Evolutionary conservation across 163 green algal species (phyloP), one percentile per base, ranked within the genome.

Genomic region (Coccomyxa subellipsoidea): DNA sequence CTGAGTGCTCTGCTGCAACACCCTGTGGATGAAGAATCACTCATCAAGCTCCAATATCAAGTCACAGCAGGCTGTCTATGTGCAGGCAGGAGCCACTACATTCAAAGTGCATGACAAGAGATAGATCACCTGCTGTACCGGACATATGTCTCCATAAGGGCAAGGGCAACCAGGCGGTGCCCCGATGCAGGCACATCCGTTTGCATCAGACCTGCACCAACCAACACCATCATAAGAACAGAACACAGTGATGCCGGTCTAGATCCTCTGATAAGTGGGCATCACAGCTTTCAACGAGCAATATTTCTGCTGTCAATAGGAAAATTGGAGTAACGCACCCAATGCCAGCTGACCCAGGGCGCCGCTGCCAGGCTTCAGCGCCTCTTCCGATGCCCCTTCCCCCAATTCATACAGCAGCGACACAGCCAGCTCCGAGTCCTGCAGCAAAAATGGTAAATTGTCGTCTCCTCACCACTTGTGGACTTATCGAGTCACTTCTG

Each of bases 371-470:
- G 89, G 70, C 54, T 95, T 93, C 9, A 95, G 59, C 0, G 90
- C 83, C n/a, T 95, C 92, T 29, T 97, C 95, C 3, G 92, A 85
- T 4, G 94, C 90, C 2, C 87, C 92, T 88, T 99, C 96, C 4
- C 96, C 96, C 36, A 98, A 84, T 85, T 98, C 92, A 83, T 97
- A 98, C 53, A 99, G 80, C 84, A 98, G 80, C 34, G 80, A 90
- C 31, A 99, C 80, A 0, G 92, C 92, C 5, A 96, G 69, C 88
- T 98, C 94, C 9, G 93, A 89, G 38, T 96, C 92, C 83, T 94
- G 88, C 81, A 69, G 23, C 47, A 59, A 2, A 5, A 12, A 59
- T 27, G 47, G n/a, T n/a, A 12, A 59, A 59, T 7, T 8, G 47
- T 18, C 47, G n/a, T n/a, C n/a, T n/a, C n/a, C n/a, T n/a, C n/a